Base-by-base conservation (phyloP, 2,329 filamentous ascomycete species). In the Fulvia fulva region DNA sequence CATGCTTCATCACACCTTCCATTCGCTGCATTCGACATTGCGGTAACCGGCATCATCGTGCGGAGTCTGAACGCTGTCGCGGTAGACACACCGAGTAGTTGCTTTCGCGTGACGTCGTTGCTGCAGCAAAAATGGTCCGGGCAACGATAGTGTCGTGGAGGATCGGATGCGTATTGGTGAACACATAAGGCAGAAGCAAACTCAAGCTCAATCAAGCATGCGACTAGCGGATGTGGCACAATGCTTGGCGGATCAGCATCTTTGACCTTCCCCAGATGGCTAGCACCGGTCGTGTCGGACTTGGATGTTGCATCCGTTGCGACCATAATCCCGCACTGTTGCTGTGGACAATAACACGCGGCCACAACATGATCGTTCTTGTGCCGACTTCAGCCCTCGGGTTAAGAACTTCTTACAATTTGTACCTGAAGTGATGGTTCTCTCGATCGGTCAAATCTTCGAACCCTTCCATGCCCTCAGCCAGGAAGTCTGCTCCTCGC, bases 361-460 rank as follows among this genome's bases (percentile, higher is more conserved):
- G 28, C 28, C 28, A 2, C n/a, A n/a, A n/a, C n/a, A n/a, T n/a
- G n/a, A n/a, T n/a, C n/a, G n/a, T n/a, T n/a, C n/a, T n/a, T n/a
- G n/a, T n/a, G n/a, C n/a, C n/a, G n/a, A n/a, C n/a, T n/a, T n/a
- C n/a, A n/a, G n/a, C n/a, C n/a, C n/a, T n/a, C n/a, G n/a, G n/a
- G n/a, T n/a, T n/a, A n/a, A n/a, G n/a, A n/a, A n/a, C n/a, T 32
- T 32, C 12, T 32, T 12, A 32, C 28, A 32, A 32, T 32, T 12
- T 32, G 28, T 60, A 60, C 25, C 55, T 47, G 32, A 60, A 60
- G 25, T 60, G 58, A 25, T 57, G 55, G 30, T 60, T 60, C 37
- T 57, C 58, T 23, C 45, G n/a, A 57, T 60, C 58, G 2, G 58
- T 57, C 43, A 60, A 47, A 21, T 60, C 54, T 28, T 57, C 58